Base-by-base conservation (phyloP, 2,329 filamentous ascomycete species). In the Delphinella strobiligena region DNA sequence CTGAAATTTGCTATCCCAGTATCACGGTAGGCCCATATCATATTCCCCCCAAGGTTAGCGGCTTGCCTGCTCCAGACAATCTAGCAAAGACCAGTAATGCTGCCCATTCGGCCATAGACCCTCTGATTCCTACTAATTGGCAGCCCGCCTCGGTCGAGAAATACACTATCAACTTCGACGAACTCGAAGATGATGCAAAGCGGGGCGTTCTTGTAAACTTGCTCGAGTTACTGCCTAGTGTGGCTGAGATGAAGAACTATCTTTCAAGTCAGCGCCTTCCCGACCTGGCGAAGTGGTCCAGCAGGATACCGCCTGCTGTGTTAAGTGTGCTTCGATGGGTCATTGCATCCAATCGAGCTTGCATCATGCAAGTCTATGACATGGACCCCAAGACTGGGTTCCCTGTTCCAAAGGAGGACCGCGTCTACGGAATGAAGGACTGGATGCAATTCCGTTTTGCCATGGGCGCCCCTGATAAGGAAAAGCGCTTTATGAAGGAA, bases 401-500 rank as follows among this genome's bases (percentile, higher is more conserved):
- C 7, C 22, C 22, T 7, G 32, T 31, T 14, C 33, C 35, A 37
- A 45, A 35, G 30, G 39, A 64, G 56, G 39, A 58, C 54, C 22
- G 61, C 64, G 69, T 91, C 2, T 64, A 63, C 17, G 80, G 79
- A 1, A 76, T 89, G 63, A 52, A 66, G 0, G 66, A 61, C 2
- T 89, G 78, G 70, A 67, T 84, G 41, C 87, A 94, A 56, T 95
- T 94, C 51, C 74, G 84, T 19, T 86, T 95, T 49, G 80, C 82
- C 0, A 89, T 93, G 65, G 88, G 87, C 7, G 81, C 85, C 1
- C 86, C 86, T 0, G 85, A 93, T 52, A 93, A 88, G 52, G 88
- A 95, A 54, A 67, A 79, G 24, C 69, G 75, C 2, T 94, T 95
- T 53, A 63, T 77, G 5, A 59, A 74, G 16, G 75, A 78, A 11